phyloP scores from a whole-genome alignment of 495 filamentous ascomycete species.

The Neurospora africana region DNA sequence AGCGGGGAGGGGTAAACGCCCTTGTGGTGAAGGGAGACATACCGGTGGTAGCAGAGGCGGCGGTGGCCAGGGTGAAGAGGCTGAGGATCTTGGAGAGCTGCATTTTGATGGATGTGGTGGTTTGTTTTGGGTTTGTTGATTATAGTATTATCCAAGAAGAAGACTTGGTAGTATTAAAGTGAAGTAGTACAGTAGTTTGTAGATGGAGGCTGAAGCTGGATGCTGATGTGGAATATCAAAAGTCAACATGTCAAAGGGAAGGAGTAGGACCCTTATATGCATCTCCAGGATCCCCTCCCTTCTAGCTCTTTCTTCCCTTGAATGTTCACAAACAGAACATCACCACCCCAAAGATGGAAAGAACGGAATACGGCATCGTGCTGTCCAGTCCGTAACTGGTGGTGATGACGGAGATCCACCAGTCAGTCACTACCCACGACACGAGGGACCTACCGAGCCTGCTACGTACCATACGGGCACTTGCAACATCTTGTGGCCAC shows the following conservation, averaged over 20 bases:
- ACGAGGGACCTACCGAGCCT: not conserved
- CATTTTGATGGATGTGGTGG: slow-evolving; percentile 29
- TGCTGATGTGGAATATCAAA: not conserved
- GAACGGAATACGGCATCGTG: not conserved
- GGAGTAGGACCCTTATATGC: not conserved
- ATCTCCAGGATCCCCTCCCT: not conserved
- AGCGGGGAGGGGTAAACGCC: too few species aligned
- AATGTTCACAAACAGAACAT: not conserved
- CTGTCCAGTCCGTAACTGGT: not conserved
- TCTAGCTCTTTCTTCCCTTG: not conserved
- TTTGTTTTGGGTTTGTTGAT: not conserved
- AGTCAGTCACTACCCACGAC: not conserved
- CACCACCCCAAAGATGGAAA: not conserved
- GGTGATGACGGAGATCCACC: not conserved
- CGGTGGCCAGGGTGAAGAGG: slow-evolving; percentile 26
- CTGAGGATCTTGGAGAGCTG: slow-evolving; percentile 36
- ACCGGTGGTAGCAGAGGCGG: slow-evolving; percentile 27
- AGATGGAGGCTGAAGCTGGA: not conserved
- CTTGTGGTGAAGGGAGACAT: too few species aligned
- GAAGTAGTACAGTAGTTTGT: not conserved
- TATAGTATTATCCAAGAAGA: not conserved
- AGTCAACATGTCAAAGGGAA: not conserved
- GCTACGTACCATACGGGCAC: not conserved
- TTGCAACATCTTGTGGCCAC: not conserved
- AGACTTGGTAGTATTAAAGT: not conserved